Evolutionary conservation across 768 basidiomycete genomes (phyloP).

Genomic region (Suillus tomentosus): DNA sequence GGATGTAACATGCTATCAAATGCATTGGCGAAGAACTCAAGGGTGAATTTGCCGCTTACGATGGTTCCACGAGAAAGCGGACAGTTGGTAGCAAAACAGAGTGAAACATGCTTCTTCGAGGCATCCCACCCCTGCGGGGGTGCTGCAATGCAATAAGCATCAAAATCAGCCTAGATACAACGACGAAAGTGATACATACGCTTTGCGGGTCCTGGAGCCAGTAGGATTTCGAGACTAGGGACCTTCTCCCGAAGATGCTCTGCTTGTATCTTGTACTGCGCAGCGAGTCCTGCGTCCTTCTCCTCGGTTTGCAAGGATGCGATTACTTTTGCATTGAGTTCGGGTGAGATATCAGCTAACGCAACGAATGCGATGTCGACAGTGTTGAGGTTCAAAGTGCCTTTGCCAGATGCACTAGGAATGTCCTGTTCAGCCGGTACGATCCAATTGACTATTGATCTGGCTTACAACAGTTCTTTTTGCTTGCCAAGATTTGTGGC

Average conservation of each 20-base stretch:
- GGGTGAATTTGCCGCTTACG: not conserved
- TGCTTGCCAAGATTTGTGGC: not conserved
- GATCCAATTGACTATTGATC: not conserved
- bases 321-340: not conserved
- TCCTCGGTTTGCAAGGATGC: not conserved
- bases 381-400: not conserved
- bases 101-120: conserved; percentile 2
- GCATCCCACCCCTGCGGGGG: not conserved
- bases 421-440: not conserved
- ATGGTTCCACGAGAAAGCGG: not conserved
- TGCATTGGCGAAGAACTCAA: not conserved
- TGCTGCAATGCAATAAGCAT: not conserved
- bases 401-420: not conserved
- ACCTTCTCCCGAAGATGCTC: conserved; percentile 1
- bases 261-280: conserved; percentile 1
- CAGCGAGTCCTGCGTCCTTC: not conserved
- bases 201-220: not conserved
- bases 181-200: not conserved
- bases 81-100: not conserved
- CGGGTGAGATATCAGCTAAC: not conserved
- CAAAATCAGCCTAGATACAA: not conserved
- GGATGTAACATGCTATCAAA: not conserved
- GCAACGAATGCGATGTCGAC: not conserved
- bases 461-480: not conserved
- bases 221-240: not conserved